Conservation (phyloP, 768 basidiomycete genomes). For the Suillus weaverae region DNA sequence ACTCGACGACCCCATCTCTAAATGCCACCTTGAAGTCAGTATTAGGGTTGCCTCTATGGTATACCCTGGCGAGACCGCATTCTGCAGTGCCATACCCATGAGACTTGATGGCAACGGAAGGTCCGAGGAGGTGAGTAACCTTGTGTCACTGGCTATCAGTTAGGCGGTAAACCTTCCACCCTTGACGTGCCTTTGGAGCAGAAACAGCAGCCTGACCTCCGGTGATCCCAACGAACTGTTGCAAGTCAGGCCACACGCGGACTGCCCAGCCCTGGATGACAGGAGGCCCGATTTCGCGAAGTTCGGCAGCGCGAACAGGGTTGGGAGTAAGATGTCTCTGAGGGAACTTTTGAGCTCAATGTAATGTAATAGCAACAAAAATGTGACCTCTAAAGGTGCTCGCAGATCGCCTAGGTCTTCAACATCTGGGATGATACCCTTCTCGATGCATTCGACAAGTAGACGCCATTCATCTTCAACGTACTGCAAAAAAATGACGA, state of each 20-base stretch:
- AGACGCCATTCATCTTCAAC: constrained; percentile 12
- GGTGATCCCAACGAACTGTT: not conserved
- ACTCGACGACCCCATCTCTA: constrained; percentile 14
- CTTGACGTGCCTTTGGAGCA: constrained; percentile 3
- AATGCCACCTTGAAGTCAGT: constrained; percentile 9
- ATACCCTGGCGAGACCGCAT: constrained; percentile 3
- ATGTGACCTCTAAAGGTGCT: constrained; percentile 7
- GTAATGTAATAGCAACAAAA: not conserved
- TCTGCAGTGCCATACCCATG: constrained; percentile 5
- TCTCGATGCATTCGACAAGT: constrained; percentile 12
- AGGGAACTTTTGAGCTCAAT: not conserved
- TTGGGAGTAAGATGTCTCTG: constrained; percentile 3
- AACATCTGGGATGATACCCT: constrained; percentile 8
- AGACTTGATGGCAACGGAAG: not conserved
- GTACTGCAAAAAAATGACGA: constrained; percentile 13
- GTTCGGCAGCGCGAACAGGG: constrained; percentile 11
- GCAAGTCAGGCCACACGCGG: constrained; percentile 6
- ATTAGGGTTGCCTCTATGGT: constrained; percentile 6
- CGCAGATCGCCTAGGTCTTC: constrained; percentile 8
- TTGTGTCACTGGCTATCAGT: not conserved
- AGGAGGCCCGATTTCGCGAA: constrained; percentile 9
- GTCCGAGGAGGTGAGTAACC: constrained; percentile 6
- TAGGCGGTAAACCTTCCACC: no score
- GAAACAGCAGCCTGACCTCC: constrained; percentile 4
- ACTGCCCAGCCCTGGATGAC: not conserved